Evolutionary conservation across 164 flowering plant genomes (phyloP), one percentile per base, ranked within the genome.

Genomic region (Macadamia integrifolia): DNA sequence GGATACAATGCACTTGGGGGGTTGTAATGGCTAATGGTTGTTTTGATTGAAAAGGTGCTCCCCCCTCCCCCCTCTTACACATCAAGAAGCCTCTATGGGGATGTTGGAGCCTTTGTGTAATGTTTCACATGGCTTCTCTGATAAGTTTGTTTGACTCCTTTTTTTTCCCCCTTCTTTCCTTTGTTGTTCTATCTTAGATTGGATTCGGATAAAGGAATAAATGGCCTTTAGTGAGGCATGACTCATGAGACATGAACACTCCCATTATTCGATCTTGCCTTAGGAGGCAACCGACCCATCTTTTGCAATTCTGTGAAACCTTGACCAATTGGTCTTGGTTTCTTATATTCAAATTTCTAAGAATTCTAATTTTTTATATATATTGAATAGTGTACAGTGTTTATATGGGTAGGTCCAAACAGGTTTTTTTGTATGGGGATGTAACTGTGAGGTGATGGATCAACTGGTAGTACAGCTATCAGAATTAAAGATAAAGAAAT

Each of bases 91-190:
- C 72, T 46, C 58, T 61, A 30, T n/a, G 69, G 79, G 79, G 66
- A 65, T 81, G 84, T 82, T 80, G 81, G 83, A 71, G 58, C 73
- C 76, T 71, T 74, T 30, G 71, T 74, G 66, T 68, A 68, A 62
- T 69, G 67, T 66, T 69, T 74, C 81, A 78, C 81, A 78, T 80
- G 85, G 75, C 48, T 44, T 48, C 52, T 46, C 60, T 49, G 30
- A 61, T 42, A 58, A 44, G 18, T 63, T 62, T 6, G 66, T 71
- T 79, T 75, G 79, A 79, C 77, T 23, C 74, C 57, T 8, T 28
- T 55, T 5, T 40, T 48, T 18, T 55, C 31, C 10, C 30, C 10
- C 30, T 66, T 64, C 56, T n/a, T 30, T 35, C 15, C 42, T 43
- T 12, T 62, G 12, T 66, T 42, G 29, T 1, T 23, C 58, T 31